Evolutionary conservation across 345 rosid species (phyloP).

Genomic region (Carallia brachiata): DNA sequence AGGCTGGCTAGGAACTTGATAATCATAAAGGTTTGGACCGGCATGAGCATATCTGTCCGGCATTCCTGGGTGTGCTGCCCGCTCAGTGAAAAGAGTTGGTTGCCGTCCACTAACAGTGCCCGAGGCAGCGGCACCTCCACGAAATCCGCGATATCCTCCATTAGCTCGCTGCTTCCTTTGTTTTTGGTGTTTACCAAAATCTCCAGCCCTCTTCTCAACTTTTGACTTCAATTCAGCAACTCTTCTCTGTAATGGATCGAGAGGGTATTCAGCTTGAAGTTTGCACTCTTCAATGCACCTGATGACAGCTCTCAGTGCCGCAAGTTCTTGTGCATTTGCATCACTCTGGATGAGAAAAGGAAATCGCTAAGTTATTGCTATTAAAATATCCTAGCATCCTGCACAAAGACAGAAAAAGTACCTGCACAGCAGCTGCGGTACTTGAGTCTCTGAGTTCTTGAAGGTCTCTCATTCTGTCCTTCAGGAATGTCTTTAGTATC

Average conservation of each 20-base stretch:
- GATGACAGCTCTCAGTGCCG: slow-evolving; percentile 48
- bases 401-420: slow-evolving; percentile 12
- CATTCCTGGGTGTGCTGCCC: slow-evolving; percentile 27
- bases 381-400: slow-evolving; percentile 2
- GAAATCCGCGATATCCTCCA: slow-evolving; percentile 38
- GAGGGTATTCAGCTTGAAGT: slow-evolving; percentile 54
- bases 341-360: slow-evolving; percentile 35
- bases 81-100: slow-evolving; percentile 25
- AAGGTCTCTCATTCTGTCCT: slow-evolving; percentile 52
- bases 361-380: neutral
- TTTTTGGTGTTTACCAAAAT: slow-evolving; percentile 33
- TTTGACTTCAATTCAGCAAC: slow-evolving; percentile 47
- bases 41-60: slow-evolving; percentile 40
- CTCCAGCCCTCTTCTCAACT: slow-evolving; percentile 44
- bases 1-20: slow-evolving; percentile 39
- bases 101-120: slow-evolving; percentile 29
- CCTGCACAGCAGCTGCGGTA: slow-evolving; percentile 39
- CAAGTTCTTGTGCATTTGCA: slow-evolving; percentile 48
- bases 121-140: slow-evolving; percentile 17
- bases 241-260: slow-evolving; percentile 56
- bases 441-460: slow-evolving; percentile 41
- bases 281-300: slow-evolving; percentile 46
- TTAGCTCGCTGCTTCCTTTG: slow-evolving; percentile 40
- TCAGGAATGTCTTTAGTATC: slow-evolving; percentile 49
- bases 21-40: slow-evolving; percentile 30